Evolutionary conservation across 345 rosid species (phyloP), one percentile per base, ranked within the genome.

Genomic region (Anastatica hierochuntica): DNA sequence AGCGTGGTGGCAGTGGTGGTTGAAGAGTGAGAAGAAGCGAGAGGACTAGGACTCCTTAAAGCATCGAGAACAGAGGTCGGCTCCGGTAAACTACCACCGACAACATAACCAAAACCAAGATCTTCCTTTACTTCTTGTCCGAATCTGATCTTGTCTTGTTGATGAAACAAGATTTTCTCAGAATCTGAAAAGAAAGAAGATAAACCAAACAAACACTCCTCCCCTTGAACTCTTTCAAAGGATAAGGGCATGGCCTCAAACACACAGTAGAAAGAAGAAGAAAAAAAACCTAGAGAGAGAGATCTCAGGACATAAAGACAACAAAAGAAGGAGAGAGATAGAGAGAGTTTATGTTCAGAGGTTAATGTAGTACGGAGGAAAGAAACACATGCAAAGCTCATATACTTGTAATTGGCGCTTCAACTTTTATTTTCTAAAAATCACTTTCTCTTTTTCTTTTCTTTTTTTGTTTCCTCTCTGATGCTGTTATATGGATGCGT

Each of bases 231-330:
- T 21, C 24, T 21, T 21, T 88, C 92, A 73, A 70, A 85, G 83
- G 88, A 65, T 50, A 82, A 72, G 92, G 94, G 92, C 80, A 78
- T 82, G 82, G 83, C 90, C 90, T 82, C 75, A 53, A 33, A 20
- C 23, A 52, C 33, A 52, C 48, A 42, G 45, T 42, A 27, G 12
- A 16, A 9, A 23, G 4, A 47, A n/a, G 10, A 23, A 14, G 8
- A 36, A 59, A 41, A 3, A 23, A 40, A 24, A 11, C 39, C 27
- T 27, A 29, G 33, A 65, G 48, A 63, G 29, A 66, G 48, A 60
- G 65, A 58, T 65, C 70, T 65, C 27, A 65, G 53, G 58, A 50
- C 69, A 56, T 34, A 14, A 50, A 49, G 58, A 57, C 45, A 49
- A 57, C 56, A 49, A 50, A 65, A 65, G 53, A 56, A 15, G 35